Evolutionary conservation across 2,329 filamentous ascomycete species (phyloP), one percentile per base, ranked within the genome.

Genomic region (Paracorniculantispora psalliotae): DNA sequence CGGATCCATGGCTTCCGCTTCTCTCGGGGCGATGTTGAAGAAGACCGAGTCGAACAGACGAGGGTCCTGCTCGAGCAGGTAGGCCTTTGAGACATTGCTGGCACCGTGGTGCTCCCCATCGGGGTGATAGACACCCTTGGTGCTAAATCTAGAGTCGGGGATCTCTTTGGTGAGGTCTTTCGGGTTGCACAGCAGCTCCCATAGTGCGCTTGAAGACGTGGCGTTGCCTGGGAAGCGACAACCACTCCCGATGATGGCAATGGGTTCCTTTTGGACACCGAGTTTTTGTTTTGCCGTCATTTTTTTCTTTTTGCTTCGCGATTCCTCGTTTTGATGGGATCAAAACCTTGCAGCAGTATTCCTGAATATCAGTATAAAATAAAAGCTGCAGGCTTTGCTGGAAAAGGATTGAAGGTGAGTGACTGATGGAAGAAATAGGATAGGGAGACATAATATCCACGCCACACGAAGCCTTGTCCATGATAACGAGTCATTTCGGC

Each of bases 1-100:
- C 0, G 70, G 70, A 35, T 73, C 72, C 58, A 75, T 72, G 13
- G 66, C 60, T 13, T 65, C 63, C 19, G 71, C 71, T 51, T 75
- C 72, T 10, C 61, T 59, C 1, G 64, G 63, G 5, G 64, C 65
- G 25, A 75, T 68, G 49, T 65, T 63, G 62, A 75, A 76, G 60
- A 72, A 72, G 0, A 54, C 35, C 35, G 62, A 64, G 61, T 71
- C 66, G 54, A 66, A 68, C 1, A 53, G 47, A 9, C 52, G 47
- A 0, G 60, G 56, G 9, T 67, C 64, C 21, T 64, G 47, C 7
- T 62, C 48, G 3, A 65, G 4, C 9, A 64, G 7, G 44, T 48
- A 48, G 26, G 25, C 12, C 21, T n/a, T n/a, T n/a, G n/a, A n/a
- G n/a, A 26, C 13, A 23, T 28, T 48, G 12, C 13, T 13, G 15